Evolutionary conservation across 345 rosid species (phyloP).

Genomic region (Cardamine occulta): DNA sequence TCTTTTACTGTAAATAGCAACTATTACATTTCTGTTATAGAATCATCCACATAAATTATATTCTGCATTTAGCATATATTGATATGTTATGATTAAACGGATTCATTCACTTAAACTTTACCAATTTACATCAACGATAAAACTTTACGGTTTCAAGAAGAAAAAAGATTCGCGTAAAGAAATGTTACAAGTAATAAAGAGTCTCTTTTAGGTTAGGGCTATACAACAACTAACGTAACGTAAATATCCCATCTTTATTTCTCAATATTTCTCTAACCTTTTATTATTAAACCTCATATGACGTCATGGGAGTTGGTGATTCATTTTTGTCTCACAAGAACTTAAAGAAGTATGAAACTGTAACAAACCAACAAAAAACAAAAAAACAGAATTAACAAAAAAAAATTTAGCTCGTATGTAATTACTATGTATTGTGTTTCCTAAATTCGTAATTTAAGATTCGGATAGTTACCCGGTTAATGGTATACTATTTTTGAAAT

Average conservation of each 20-base stretch:
- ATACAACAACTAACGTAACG: constrained; percentile 41
- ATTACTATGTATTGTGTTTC: neutral
- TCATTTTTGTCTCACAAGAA: neutral
- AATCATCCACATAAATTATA: neutral
- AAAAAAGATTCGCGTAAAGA: constrained; percentile 38
- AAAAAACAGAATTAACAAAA: neutral
- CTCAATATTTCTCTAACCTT: constrained; percentile 9
- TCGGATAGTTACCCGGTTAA: neutral
- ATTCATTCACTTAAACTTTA: constrained; percentile 1
- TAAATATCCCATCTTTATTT: constrained; percentile 30
- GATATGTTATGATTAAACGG: neutral
- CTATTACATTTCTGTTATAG: neutral
- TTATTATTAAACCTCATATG: constrained; percentile 16
- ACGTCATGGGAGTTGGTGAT: constrained; percentile 42
- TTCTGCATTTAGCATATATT: constrained; percentile 6
- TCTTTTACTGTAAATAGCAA: constrained; percentile 12
- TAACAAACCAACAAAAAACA: neutral
- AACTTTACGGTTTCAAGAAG: constrained; percentile 43
- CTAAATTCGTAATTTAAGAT: neutral
- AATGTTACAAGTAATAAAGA: constrained; percentile 33
- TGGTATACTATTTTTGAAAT: neutral
- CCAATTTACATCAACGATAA: neutral
- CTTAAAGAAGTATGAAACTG: neutral
- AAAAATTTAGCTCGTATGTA: neutral
- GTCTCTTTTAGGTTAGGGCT: constrained; percentile 22